Evolutionary conservation across 768 basidiomycete genomes (phyloP), one percentile per base, ranked within the genome.

Genomic region (Leucocoprinus birnbaumii): DNA sequence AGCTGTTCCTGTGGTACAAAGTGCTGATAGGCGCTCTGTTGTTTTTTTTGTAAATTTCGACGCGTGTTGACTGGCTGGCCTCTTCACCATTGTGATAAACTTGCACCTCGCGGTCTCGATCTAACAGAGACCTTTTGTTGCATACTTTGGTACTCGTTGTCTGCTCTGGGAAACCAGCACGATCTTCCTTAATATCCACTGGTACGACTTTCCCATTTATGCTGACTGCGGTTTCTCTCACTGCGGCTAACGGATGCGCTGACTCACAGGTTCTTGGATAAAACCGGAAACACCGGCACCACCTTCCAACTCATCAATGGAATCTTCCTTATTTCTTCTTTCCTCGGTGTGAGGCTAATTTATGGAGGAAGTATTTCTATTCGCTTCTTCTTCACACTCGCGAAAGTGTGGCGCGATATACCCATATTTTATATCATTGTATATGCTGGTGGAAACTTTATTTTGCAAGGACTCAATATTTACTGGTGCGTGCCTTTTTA

Each of bases 111-210:
- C 31, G 31, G 31, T 31, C 31, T 31, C 34, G 11, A 44, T 31
- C 26, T 60, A n/a, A n/a, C n/a, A 85, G 85, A 81, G 73, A 63
- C 83, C 93, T 4, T 94, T 93, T 68, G 73, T 89, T 38, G 83
- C 86, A 7, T 95, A 92, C 67, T 93, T 85, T 61, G 88, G 79
- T 13, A 74, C 84, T 2, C 78, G 89, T 14, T 94, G 88, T 70
- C 71, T 95, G 26, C 72, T 93, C 10, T 93, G 91, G 92, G 93
- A 94, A 70, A 73, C 83, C 18, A 89, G 86, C 72, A 95, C 93
- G 0, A 81, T 93, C 55, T 93, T 95, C 71, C 74, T 96, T 58
- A 89, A 96, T 62, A 83, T 90, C 52, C 91, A 94, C 59, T 94
- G 91, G 91, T 92, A 60, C 57, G 74, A 55, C 37, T 11, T 16